Evolutionary conservation across 2,329 filamentous ascomycete genomes (phyloP).

Genomic region (Aspergillus versicolor): DNA sequence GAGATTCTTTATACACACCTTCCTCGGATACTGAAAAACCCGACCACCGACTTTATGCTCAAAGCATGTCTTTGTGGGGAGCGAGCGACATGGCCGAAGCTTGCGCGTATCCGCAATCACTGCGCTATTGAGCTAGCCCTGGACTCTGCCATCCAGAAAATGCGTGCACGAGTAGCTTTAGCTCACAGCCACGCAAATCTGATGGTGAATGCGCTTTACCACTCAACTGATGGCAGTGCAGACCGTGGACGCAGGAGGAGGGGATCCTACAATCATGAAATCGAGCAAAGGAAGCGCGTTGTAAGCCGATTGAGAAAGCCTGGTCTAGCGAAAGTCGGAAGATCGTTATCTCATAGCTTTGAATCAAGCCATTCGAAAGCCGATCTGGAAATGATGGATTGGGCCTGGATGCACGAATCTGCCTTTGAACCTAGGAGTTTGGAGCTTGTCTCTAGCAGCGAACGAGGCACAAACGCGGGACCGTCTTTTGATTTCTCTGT

Average conservation of each 20-base stretch:
- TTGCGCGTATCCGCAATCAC: conserved; percentile 80
- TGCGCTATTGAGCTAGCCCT: conserved; percentile 86
- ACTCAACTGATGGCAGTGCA: conserved; percentile 24
- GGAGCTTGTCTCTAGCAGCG: conserved; percentile 9
- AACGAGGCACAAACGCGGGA: conserved; percentile 8
- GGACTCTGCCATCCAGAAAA: conserved; percentile 39
- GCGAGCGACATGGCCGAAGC: conserved; percentile 85
- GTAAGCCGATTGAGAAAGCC: conserved; percentile 9
- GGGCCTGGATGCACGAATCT: background rate
- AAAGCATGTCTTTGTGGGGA: conserved; percentile 75
- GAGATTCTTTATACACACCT: conserved; percentile 73
- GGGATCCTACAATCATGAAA: conserved; percentile 34
- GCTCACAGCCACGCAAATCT: conserved; percentile 27
- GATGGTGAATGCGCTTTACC: conserved; percentile 17
- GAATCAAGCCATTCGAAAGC: conserved; percentile 1
- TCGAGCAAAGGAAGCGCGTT: conserved; percentile 20
- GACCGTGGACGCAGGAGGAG: conserved; percentile 25
- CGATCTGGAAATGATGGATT: conserved; percentile 1
- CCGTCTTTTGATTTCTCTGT: conserved; percentile 8
- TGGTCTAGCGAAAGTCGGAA: conserved; percentile 14
- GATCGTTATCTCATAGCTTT: conserved; percentile 17
- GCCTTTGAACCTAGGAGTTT: conserved; percentile 2
- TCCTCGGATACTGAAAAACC: conserved; percentile 76
- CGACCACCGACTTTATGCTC: conserved; percentile 81
- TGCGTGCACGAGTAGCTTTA: conserved; percentile 40